Percentiles rank a stretch among this genome's conserved stretches.
phyloP scores from a whole-genome alignment of 1,284 basidiomycete genomes.

The Sporisorium graminicola region DNA sequence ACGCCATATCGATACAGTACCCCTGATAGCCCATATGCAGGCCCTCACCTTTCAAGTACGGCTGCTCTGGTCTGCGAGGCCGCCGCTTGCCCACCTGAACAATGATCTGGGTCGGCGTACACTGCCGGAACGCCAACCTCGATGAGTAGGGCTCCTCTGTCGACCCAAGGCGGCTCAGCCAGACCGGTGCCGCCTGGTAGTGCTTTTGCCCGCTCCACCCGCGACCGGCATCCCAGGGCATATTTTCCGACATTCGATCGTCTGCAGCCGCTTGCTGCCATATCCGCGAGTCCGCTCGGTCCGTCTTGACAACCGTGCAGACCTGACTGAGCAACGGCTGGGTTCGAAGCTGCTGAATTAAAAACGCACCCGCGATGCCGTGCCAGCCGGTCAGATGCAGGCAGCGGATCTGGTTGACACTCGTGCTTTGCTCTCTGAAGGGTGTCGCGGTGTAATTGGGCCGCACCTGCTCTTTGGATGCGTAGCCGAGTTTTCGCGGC shows the following conservation, averaged over 20 bases:
- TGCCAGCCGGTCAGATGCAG: slow-evolving; percentile 40
- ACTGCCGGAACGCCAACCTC: slow-evolving; percentile 10
- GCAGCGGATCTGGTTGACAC: slow-evolving; percentile 17
- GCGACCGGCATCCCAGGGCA: background rate
- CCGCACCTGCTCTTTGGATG: background rate
- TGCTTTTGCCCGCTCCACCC: background rate
- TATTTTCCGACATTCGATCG: slow-evolving; percentile 2
- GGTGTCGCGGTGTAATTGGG: too few species aligned
- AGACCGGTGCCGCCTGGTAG: background rate
- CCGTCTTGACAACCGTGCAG: slow-evolving; percentile 41
- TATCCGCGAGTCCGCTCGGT: slow-evolving; percentile 40
- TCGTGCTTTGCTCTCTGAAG: background rate
- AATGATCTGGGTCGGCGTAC: slow-evolving; percentile 32
- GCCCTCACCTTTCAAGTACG: slow-evolving; percentile 32
- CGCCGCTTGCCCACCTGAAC: slow-evolving; percentile 32
- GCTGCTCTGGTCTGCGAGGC: slow-evolving; percentile 14
- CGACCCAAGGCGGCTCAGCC: background rate
- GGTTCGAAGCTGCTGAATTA: slow-evolving; percentile 38
- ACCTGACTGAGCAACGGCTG: slow-evolving; percentile 23
- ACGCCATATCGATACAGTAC: slow-evolving; percentile 27
- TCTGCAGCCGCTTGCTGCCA: slow-evolving; percentile 38
- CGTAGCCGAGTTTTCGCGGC: background rate
- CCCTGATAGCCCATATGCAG: slow-evolving; percentile 45
- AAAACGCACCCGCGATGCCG: slow-evolving; percentile 38
- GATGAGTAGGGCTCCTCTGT: background rate